phyloP scores from a whole-genome alignment of 2,329 filamentous ascomycete species.

The Pyrenophora tritici-repentis region DNA sequence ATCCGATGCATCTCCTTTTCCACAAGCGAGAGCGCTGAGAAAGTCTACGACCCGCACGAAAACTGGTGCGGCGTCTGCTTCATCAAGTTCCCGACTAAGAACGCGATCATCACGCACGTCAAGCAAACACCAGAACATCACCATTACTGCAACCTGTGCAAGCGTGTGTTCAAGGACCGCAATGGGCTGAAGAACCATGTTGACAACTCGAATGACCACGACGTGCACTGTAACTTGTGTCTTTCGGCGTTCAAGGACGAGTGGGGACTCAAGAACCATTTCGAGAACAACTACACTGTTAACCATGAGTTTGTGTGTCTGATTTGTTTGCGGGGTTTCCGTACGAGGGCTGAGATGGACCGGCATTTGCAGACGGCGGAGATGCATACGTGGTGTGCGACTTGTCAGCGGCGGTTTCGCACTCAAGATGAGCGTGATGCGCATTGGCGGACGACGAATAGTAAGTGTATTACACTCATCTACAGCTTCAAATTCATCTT shows the following conservation, averaged over 20 bases:
- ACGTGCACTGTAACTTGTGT: conserved; percentile 40
- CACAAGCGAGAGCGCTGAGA: conserved; percentile 16
- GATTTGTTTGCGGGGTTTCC: conserved; percentile 37
- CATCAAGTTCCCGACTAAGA: conserved; percentile 28
- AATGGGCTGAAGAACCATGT: conserved; percentile 45
- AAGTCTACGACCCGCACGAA: conserved; percentile 24
- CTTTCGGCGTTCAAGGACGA: conserved; percentile 41
- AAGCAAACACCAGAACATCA: conserved; percentile 33
- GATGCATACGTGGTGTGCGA: conserved; percentile 39
- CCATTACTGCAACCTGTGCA: conserved; percentile 45
- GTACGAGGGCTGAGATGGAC: conserved; percentile 24
- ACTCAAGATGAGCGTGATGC: conserved; percentile 40
- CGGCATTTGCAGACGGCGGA: conserved; percentile 28
- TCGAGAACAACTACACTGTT: conserved; percentile 39
- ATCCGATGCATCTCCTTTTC: conserved; percentile 1
- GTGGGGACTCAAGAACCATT: conserved; percentile 42
- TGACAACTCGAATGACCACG: conserved; percentile 36
- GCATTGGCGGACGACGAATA: conserved; percentile 38
- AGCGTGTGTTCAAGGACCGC: conserved; percentile 41
- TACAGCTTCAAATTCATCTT: too few relatives aligned
- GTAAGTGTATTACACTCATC: conserved; percentile 15
- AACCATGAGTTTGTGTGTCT: conserved; percentile 38
- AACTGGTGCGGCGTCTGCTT: conserved; percentile 44
- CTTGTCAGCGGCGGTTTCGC: conserved; percentile 34
- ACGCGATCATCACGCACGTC: conserved; percentile 29